phyloP scores from a whole-genome alignment of 164 flowering plant species.

The Berberis vulgaris region DNA sequence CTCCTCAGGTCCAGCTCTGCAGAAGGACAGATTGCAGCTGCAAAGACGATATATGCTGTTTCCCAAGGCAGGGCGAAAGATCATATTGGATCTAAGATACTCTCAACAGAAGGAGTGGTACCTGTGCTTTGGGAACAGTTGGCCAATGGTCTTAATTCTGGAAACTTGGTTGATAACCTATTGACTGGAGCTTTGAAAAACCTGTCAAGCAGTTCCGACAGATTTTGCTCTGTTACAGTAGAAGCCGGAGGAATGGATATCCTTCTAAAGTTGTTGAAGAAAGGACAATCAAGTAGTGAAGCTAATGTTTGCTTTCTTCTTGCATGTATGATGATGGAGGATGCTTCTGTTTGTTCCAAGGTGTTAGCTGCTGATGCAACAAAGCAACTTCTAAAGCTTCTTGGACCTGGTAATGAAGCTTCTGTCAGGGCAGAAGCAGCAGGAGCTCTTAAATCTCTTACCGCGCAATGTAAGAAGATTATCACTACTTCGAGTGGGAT shows the following conservation, averaged over 20 bases:
- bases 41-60: no score
- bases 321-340: slow-evolving; percentile 92
- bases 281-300: slow-evolving; percentile 67
- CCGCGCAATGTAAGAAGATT: slow-evolving; percentile 83
- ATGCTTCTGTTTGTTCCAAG: slow-evolving; percentile 68
- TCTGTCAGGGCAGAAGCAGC: slow-evolving; percentile 98
- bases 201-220: slow-evolving; percentile 77
- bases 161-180: slow-evolving; percentile 55
- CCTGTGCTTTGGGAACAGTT: slow-evolving; percentile 87
- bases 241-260: slow-evolving; percentile 86
- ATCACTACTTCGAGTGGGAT: slow-evolving; percentile 80
- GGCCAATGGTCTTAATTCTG: slow-evolving; percentile 54
- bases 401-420: slow-evolving; percentile 34
- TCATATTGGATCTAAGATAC: no score
- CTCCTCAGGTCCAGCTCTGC: no score
- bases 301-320: slow-evolving; percentile 96
- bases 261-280: slow-evolving; percentile 72
- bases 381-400: slow-evolving; percentile 70
- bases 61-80: slow-evolving; percentile 73
- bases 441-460: slow-evolving; percentile 89
- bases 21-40: no score
- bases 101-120: slow-evolving; percentile 83
- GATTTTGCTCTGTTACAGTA: slow-evolving; percentile 75
- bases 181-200: slow-evolving; percentile 80
- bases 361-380: slow-evolving; percentile 73